Conservation (phyloP, 139 green algal genomes). For the Micractinium conductrix region DNA sequence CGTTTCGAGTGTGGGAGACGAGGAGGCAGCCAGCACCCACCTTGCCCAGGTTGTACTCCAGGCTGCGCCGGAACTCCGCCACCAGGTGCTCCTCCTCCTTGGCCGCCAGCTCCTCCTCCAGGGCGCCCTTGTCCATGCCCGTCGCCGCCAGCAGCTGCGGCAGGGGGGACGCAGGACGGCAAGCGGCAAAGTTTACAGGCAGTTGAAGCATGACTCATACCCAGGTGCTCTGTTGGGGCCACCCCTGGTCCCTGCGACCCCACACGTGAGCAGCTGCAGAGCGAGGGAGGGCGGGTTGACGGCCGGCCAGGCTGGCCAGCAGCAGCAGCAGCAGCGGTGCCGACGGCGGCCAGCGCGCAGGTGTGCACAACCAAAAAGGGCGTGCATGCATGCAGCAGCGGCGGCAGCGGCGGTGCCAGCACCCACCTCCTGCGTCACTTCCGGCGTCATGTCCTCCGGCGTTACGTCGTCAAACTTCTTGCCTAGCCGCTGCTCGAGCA, state of each 20-base stretch:
- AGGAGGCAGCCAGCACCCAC: not conserved
- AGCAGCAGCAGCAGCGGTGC: not conserved
- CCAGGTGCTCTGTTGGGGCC: too few relatives aligned
- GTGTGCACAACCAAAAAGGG: not conserved
- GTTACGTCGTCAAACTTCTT: constrained; percentile 37
- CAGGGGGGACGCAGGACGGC: not conserved
- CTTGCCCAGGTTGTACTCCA: constrained; percentile 55
- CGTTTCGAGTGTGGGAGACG: too few relatives aligned
- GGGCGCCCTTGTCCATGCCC: constrained; percentile 11
- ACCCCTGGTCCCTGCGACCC: too few relatives aligned
- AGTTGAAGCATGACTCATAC: too few relatives aligned
- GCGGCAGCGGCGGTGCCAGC: too few relatives aligned
- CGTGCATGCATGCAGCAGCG: not conserved
- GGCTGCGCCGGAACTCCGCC: constrained; percentile 44
- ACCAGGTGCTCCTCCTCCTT: constrained; percentile 45
- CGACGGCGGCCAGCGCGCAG: too few relatives aligned
- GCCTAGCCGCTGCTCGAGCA: constrained; percentile 38
- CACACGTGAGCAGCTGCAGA: too few relatives aligned
- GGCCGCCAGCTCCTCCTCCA: constrained; percentile 35
- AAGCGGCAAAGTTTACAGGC: too few relatives aligned
- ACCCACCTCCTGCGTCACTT: constrained; percentile 20
- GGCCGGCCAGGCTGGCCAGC: too few relatives aligned
- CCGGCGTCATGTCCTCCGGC: constrained; percentile 38
- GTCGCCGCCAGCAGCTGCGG: constrained; percentile 9
- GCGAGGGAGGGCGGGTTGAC: too few relatives aligned